A percentile compares a stretch with the other conserved stretches of the same genome.
Conservation (phyloP, 352 stramenopile genomes). For the Phytophthora sp. region DNA sequence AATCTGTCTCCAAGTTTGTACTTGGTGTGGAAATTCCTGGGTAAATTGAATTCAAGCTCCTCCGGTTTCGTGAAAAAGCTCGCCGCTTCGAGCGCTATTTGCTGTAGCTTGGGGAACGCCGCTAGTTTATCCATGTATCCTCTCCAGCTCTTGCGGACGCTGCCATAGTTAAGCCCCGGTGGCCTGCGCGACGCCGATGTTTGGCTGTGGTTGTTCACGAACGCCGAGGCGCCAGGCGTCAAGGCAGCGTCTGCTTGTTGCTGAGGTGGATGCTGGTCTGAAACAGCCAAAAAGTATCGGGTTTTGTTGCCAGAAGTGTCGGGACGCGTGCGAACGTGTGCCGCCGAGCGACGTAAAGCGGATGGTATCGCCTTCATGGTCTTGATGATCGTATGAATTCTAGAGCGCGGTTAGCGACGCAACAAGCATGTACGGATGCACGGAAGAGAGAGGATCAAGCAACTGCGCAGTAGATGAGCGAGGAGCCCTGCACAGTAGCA, state of each 20-base stretch:
- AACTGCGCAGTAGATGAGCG: neutral
- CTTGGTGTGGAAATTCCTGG: constrained; percentile 56
- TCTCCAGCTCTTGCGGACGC: constrained; percentile 68
- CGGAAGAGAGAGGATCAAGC: neutral
- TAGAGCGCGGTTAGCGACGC: constrained; percentile 3
- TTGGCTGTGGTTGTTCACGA: constrained; percentile 19
- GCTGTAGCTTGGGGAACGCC: constrained; percentile 53
- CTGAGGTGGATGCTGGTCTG: constrained; percentile 15
- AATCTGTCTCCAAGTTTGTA: constrained; percentile 64
- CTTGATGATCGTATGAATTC: neutral
- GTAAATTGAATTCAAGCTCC: constrained; percentile 73
- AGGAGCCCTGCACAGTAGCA: neutral
- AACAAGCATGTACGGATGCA: constrained; percentile 21
- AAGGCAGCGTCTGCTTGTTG: constrained; percentile 27
- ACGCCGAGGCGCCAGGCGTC: constrained; percentile 30
- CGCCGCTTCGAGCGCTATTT: constrained; percentile 56
- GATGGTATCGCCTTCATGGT: constrained; percentile 27
- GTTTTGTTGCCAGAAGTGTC: constrained; percentile 7
- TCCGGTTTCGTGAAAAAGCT: constrained; percentile 64
- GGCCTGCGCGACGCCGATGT: constrained; percentile 20
- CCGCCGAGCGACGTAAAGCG: constrained; percentile 10
- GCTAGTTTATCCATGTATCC: constrained; percentile 47
- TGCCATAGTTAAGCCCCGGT: constrained; percentile 47
- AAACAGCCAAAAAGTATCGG: constrained; percentile 13
- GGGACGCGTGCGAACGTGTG: constrained; percentile 4